Conservation (phyloP, 2,329 filamentous ascomycete genomes). For the Clathrospora elynae region DNA sequence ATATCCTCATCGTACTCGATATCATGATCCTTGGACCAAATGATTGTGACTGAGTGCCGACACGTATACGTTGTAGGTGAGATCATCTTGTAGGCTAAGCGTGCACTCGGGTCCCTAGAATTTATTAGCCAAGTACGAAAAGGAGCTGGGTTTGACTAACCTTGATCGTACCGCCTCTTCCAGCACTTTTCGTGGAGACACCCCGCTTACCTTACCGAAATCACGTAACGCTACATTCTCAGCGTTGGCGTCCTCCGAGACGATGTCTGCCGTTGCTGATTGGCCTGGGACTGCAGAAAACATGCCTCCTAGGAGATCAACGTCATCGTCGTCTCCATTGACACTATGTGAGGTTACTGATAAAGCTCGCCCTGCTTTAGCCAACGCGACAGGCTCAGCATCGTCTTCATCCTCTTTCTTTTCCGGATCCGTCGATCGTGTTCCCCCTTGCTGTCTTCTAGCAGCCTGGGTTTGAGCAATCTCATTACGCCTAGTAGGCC, state of each 20-base stretch:
- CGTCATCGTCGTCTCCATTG: constrained; percentile 57
- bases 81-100: constrained; percentile 69
- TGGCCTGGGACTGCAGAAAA: constrained; percentile 56
- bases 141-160: constrained; percentile 49
- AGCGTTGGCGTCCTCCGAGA: constrained; percentile 42
- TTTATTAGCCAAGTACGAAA: constrained; percentile 1
- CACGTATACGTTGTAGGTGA: constrained; percentile 77
- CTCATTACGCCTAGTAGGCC: constrained; percentile 52
- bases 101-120: constrained; percentile 69
- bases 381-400: background rate
- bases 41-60: constrained; percentile 73
- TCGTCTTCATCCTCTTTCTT: background rate
- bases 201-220: constrained; percentile 81
- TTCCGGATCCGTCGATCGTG: background rate
- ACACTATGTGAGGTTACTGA: constrained; percentile 4
- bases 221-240: constrained; percentile 70
- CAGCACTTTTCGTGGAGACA: constrained; percentile 75
- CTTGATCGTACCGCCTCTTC: constrained; percentile 88
- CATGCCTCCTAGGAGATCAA: constrained; percentile 62
- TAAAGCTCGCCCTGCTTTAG: background rate
- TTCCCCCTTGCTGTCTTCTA: constrained; percentile 20
- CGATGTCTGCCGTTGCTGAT: constrained; percentile 46
- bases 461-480: constrained; percentile 49
- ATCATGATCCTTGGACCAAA: constrained; percentile 78
- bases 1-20: constrained; percentile 52